A percentile compares a stretch with the other conserved stretches of the same genome.
Evolutionary conservation across 2,329 filamentous ascomycete species (phyloP).

Genomic region (Teratosphaeria pseudoeucalypti): DNA sequence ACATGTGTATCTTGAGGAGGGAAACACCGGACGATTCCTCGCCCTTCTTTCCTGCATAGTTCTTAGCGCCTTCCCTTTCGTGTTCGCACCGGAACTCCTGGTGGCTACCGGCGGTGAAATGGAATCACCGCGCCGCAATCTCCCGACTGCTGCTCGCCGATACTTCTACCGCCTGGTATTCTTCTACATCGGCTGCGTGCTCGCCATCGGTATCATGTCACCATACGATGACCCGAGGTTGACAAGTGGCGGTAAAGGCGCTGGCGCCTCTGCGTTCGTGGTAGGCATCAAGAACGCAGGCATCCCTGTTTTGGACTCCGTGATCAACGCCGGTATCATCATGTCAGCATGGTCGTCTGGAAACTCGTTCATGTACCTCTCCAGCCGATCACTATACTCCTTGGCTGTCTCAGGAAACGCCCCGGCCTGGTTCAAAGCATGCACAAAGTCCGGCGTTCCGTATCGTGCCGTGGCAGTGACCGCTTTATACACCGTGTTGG

Average conservation of each 20-base stretch:
- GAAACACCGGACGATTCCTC: conserved; percentile 41
- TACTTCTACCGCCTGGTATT: conserved; percentile 54
- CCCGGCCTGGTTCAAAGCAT: conserved; percentile 43
- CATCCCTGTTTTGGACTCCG: conserved; percentile 48
- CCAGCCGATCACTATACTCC: conserved; percentile 43
- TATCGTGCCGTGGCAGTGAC: conserved; percentile 37
- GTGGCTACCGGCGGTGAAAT: conserved; percentile 47
- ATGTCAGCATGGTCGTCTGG: conserved; percentile 52
- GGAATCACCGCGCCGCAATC: conserved; percentile 46
- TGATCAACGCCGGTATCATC: conserved; percentile 59
- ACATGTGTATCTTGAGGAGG: conserved; percentile 38
- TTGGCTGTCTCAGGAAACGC: conserved; percentile 55
- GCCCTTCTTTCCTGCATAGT: conserved; percentile 43
- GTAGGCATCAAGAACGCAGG: conserved; percentile 32
- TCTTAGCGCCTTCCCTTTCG: conserved; percentile 44
- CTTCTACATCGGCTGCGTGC: conserved; percentile 48
- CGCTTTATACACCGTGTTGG: conserved; percentile 35
- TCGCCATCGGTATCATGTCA: conserved; percentile 52
- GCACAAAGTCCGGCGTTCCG: conserved; percentile 50
- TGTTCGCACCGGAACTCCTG: conserved; percentile 46
- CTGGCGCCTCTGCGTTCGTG: conserved; percentile 3
- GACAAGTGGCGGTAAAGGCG: conserved; percentile 24
- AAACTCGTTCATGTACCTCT: conserved; percentile 45
- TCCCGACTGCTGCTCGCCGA: conserved; percentile 49
- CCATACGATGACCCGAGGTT: conserved; percentile 43